A percentile compares a stretch with the other conserved stretches of the same genome.
These are phyloP conservation scores for Rhizopus microsporus DNA, from an alignment of 371 early-diverging fungal species.

Conservation along the genomic window DNA sequence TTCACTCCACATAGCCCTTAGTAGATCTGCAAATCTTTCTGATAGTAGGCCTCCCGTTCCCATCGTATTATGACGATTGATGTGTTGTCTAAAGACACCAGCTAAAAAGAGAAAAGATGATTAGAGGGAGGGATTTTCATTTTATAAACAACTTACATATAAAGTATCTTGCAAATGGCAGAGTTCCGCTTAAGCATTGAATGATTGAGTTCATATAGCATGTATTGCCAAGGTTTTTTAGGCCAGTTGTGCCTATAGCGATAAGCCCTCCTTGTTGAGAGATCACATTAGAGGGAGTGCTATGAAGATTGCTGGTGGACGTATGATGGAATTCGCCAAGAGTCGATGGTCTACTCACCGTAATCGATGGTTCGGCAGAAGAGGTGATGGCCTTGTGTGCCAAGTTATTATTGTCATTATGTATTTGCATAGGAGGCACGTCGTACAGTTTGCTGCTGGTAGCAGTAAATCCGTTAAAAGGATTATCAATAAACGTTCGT, in stretches of 20 bases:
- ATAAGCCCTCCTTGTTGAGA: constrained; percentile 47
- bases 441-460: constrained; percentile 29
- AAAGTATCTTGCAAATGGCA: constrained; percentile 82
- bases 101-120: constrained; percentile 28
- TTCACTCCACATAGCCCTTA: constrained; percentile 67
- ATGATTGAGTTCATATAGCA: constrained; percentile 97
- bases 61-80: constrained; percentile 72
- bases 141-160: constrained; percentile 34
- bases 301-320: constrained; percentile 16
- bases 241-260: constrained; percentile 70
- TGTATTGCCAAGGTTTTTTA: constrained; percentile 95
- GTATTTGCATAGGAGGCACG: constrained; percentile 22
- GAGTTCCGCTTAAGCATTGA: constrained; percentile 89
- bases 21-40: constrained; percentile 64
- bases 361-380: constrained; percentile 7
- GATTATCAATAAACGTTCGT: constrained; percentile 64
- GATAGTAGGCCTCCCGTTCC: constrained; percentile 76
- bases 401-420: constrained; percentile 5
- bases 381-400: constrained; percentile 7
- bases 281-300: constrained; percentile 28
- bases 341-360: constrained; percentile 13
- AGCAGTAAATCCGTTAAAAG: constrained; percentile 58
- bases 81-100: constrained; percentile 65
- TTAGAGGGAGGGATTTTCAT: neutral
- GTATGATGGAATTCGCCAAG: constrained; percentile 20